phyloP scores from a whole-genome alignment of 2,329 filamentous ascomycete genomes.

The Claviceps purpurea region DNA sequence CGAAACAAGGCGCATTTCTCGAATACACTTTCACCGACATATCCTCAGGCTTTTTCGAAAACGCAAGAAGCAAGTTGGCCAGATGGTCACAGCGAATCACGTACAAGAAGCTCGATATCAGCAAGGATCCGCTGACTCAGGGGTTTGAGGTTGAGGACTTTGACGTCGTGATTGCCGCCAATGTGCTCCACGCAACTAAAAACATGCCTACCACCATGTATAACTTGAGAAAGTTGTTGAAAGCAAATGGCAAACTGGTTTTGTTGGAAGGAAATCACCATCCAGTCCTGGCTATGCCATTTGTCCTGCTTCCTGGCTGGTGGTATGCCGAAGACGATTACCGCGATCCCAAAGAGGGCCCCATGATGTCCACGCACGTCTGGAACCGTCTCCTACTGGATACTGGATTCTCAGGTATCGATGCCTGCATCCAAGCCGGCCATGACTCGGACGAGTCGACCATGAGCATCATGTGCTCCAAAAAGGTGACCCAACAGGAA shows the following conservation, averaged over 20 bases:
- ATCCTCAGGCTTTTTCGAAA: conserved; percentile 26
- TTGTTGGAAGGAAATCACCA: conserved; percentile 6
- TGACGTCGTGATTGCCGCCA: conserved; percentile 26
- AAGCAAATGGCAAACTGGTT: conserved; percentile 5
- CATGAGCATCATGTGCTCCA: conserved; percentile 3
- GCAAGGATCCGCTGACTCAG: conserved; percentile 15
- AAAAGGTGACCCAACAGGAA: not conserved
- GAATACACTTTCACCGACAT: conserved; percentile 33
- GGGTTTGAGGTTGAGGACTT: conserved; percentile 17
- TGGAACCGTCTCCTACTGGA: conserved; percentile 4
- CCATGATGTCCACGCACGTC: not conserved
- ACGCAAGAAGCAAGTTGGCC: conserved; percentile 14
- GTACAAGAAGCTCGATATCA: conserved; percentile 15
- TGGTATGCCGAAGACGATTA: conserved; percentile 5
- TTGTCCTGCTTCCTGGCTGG: conserved; percentile 7
- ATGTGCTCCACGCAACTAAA: conserved; percentile 25
- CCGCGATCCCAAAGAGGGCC: conserved; percentile 2
- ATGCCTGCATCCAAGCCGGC: not conserved
- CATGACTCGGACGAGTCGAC: not conserved
- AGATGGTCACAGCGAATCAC: conserved; percentile 13
- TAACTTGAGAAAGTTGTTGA: conserved; percentile 6
- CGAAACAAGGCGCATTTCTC: conserved; percentile 16
- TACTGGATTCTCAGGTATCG: conserved; percentile 6
- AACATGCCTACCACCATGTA: conserved; percentile 12
- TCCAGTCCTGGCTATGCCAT: not conserved